Percentiles rank a stretch among this genome's conserved stretches.
These are phyloP conservation scores for Mycogone perniciosa DNA, from an alignment of 2,329 filamentous ascomycete species.

Conservation along the genomic window DNA sequence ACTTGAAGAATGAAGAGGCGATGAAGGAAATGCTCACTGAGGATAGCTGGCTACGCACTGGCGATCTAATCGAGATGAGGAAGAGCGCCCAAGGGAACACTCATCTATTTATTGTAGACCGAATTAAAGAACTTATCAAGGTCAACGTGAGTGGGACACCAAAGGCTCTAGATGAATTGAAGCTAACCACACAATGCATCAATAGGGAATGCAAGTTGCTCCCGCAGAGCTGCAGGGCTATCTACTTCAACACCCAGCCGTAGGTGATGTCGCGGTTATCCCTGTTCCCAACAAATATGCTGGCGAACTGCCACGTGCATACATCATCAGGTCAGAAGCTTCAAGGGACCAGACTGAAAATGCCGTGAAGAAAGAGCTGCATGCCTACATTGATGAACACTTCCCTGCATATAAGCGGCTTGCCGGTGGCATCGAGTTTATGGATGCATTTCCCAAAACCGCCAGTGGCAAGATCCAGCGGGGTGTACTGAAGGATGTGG, in stretches of 20 bases:
- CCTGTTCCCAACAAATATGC: slow-evolving; percentile 49
- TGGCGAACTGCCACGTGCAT: slow-evolving; percentile 52
- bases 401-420: slow-evolving; percentile 42
- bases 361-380: slow-evolving; percentile 37
- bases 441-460: slow-evolving; percentile 53
- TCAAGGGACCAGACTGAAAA: slow-evolving; percentile 46
- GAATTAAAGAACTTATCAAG: slow-evolving; percentile 47
- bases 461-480: slow-evolving; percentile 53
- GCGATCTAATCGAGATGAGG: slow-evolving; percentile 51
- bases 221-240: slow-evolving; percentile 66
- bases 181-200: background rate
- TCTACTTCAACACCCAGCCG: slow-evolving; percentile 56
- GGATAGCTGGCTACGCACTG: slow-evolving; percentile 24
- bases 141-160: slow-evolving; percentile 30
- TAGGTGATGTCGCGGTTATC: slow-evolving; percentile 64
- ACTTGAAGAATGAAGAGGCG: slow-evolving; percentile 66
- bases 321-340: slow-evolving; percentile 41
- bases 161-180: too few relatives aligned
- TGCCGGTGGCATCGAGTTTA: slow-evolving; percentile 43
- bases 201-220: slow-evolving; percentile 63
- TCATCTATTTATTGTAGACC: slow-evolving; percentile 19
- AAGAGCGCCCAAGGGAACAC: slow-evolving; percentile 39
- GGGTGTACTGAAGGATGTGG: slow-evolving; percentile 39
- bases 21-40: slow-evolving; percentile 14
- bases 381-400: slow-evolving; percentile 39